Percentiles rank a stretch among this genome's conserved stretches.
phyloP scores from a whole-genome alignment of 2,329 filamentous ascomycete genomes.

The Ceratocystis diversiconidia region DNA sequence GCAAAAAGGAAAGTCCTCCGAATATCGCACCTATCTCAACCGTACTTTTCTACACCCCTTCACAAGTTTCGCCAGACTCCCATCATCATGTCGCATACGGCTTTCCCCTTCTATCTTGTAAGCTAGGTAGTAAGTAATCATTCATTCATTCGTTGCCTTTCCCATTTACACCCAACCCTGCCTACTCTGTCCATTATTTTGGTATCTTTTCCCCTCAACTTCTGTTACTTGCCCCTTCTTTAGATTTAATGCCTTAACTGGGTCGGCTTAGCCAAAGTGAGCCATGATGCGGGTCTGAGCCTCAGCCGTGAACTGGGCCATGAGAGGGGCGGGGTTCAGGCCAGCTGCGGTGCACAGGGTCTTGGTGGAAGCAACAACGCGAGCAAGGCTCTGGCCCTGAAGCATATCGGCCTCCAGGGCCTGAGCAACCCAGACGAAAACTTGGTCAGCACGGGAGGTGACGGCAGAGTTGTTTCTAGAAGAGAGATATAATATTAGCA shows the following conservation, averaged over 20 bases:
- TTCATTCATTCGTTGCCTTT: slow-evolving; percentile 16
- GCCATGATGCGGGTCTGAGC: slow-evolving; percentile 66
- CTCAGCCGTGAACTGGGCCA: slow-evolving; percentile 62
- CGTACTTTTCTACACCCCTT: background rate
- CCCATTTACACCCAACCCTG: slow-evolving; percentile 8
- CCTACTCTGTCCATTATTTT: slow-evolving; percentile 13
- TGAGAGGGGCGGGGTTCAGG: slow-evolving; percentile 60
- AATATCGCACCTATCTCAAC: background rate
- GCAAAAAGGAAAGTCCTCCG: slow-evolving; percentile 8
- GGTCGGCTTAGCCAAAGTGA: slow-evolving; percentile 50
- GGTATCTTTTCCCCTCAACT: slow-evolving; percentile 2
- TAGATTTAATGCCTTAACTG: background rate
- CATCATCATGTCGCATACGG: background rate
- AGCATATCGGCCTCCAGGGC: slow-evolving; percentile 84
- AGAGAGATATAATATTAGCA: slow-evolving; percentile 3
- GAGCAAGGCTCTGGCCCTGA: slow-evolving; percentile 65
- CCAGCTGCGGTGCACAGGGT: slow-evolving; percentile 58
- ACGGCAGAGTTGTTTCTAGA: slow-evolving; percentile 73
- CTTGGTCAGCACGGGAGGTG: slow-evolving; percentile 58
- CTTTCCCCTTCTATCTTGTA: slow-evolving; percentile 12
- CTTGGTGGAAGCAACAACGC: slow-evolving; percentile 67
- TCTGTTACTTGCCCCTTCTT: slow-evolving; percentile 7
- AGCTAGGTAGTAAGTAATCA: slow-evolving; percentile 15
- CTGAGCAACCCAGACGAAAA: slow-evolving; percentile 74
- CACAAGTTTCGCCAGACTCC: background rate